A percentile compares a stretch with the other conserved stretches of the same genome.
These are phyloP conservation scores for Pelargonium fulgidum DNA, from an alignment of 441 rosid species.

Conservation along the genomic window DNA sequence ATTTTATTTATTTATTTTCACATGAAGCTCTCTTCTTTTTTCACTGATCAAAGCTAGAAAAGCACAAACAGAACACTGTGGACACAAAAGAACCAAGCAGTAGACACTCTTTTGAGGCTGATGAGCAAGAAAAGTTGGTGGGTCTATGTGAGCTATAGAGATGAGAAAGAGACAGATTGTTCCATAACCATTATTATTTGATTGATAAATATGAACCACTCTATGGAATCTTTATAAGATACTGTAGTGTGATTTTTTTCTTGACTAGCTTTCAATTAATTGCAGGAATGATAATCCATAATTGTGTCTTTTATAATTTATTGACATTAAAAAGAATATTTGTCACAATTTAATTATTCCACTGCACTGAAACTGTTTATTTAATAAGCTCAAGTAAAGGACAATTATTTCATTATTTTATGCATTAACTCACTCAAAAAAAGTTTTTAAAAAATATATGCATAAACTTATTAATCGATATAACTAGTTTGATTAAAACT, in stretches of 20 bases:
- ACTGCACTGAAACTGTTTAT: too few species aligned
- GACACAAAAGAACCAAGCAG: not conserved
- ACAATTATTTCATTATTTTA: too few species aligned
- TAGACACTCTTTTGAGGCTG: not conserved
- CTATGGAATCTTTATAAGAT: too few species aligned
- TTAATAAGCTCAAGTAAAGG: not conserved
- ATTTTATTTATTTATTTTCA: too few species aligned
- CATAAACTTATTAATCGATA: too few species aligned
- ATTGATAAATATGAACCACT: too few species aligned
- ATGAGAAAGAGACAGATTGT: not conserved
- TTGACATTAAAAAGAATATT: not conserved
- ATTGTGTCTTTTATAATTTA: not conserved
- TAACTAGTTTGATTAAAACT: too few species aligned
- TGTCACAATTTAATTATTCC: not conserved
- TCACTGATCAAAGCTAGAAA: conserved; percentile 2
- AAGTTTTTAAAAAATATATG: too few species aligned
- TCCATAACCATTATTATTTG: not conserved
- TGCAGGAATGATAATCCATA: not conserved
- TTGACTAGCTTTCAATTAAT: too few species aligned
- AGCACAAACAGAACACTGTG: not conserved
- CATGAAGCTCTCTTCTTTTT: not conserved
- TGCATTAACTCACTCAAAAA: too few species aligned
- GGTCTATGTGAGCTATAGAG: not conserved
- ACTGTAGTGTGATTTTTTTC: too few species aligned
- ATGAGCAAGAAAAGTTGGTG: not conserved